Evolutionary conservation across 345 rosid species (phyloP), one percentile per base, ranked within the genome.

Genomic region (Draba incana): DNA sequence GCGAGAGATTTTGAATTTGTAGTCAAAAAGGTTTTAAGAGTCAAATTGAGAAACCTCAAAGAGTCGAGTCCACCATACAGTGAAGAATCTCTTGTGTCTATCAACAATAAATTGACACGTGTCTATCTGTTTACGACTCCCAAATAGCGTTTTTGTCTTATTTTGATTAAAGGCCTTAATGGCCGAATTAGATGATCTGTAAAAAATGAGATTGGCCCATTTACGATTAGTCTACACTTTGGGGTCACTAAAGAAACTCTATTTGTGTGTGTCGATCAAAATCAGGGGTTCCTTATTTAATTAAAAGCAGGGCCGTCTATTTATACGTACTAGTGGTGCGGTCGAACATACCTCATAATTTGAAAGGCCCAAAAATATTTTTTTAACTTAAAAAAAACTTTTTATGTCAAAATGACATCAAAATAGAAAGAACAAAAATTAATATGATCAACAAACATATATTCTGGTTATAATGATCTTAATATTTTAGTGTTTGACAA

Each of bases 1-100:
- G 15, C 49, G 72, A 68, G 65, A 1, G 47, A 62, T 71, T 70
- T 71, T 16, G 20, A 54, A 65, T 3, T 62, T 64, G 62, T 44
- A 37, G 64, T 71, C 58, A 63, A 71, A 44, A 62, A 30, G 35
- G 28, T 62, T 63, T 35, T 20, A 33, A 62, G 68, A 61, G 67
- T 61, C 28, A 31, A 58, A 41, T 23, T 30, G 62, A 62, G 35
- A 33, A 59, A 61, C 58, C 66, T 69, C 42, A 24, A 7, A n/a
- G n/a, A n/a, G n/a, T 20, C 20, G 54, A 60, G 62, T 51, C 53
- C 51, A 70, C 67, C 44, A 50, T 10, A 42, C 45, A 3, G 33
- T 42, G 44, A 43, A 48, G 47, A 46, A 45, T 35, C 38, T 35
- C 39, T 35, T 62, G 0, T 51, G 38, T 56, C 52, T 16, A 28